phyloP scores from a whole-genome alignment of 2,329 filamentous ascomycete genomes.

The Colletotrichum brevisporum region DNA sequence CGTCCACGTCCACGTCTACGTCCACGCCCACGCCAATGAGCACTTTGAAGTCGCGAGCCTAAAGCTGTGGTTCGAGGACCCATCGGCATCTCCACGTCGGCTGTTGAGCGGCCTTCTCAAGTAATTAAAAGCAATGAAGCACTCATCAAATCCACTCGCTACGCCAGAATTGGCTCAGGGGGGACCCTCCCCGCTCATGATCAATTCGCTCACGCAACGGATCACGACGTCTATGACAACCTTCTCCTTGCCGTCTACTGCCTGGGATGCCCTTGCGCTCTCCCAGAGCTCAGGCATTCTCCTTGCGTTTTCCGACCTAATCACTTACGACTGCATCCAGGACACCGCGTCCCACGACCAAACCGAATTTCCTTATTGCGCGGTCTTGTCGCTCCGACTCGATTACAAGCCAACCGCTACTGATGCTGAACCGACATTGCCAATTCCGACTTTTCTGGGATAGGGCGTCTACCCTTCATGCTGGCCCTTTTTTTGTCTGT shows the following conservation, averaged over 20 bases:
- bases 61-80: slow-evolving; percentile 30
- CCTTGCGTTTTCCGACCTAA: slow-evolving; percentile 35
- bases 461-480: not conserved
- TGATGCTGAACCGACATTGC: not conserved
- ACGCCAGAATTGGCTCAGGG: slow-evolving; percentile 22
- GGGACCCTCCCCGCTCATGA: slow-evolving; percentile 37
- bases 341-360: slow-evolving; percentile 35
- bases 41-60: slow-evolving; percentile 54
- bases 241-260: slow-evolving; percentile 36
- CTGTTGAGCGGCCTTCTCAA: slow-evolving; percentile 29
- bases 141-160: slow-evolving; percentile 35
- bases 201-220: slow-evolving; percentile 41
- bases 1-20: slow-evolving; percentile 43
- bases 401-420: slow-evolving; percentile 12
- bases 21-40: slow-evolving; percentile 51
- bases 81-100: slow-evolving; percentile 24
- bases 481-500: slow-evolving; percentile 10
- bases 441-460: not conserved
- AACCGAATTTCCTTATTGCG: slow-evolving; percentile 21
- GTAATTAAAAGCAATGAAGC: slow-evolving; percentile 36
- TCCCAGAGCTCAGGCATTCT: slow-evolving; percentile 21
- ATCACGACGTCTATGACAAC: slow-evolving; percentile 43
- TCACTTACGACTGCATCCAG: slow-evolving; percentile 38
- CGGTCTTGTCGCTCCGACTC: slow-evolving; percentile 7
- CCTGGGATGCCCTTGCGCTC: slow-evolving; percentile 29